A percentile compares a stretch with the other conserved stretches of the same genome.
Evolutionary conservation across 192 early-diverging fungal species (phyloP).

Genomic region (Dimargaris verticillata): DNA sequence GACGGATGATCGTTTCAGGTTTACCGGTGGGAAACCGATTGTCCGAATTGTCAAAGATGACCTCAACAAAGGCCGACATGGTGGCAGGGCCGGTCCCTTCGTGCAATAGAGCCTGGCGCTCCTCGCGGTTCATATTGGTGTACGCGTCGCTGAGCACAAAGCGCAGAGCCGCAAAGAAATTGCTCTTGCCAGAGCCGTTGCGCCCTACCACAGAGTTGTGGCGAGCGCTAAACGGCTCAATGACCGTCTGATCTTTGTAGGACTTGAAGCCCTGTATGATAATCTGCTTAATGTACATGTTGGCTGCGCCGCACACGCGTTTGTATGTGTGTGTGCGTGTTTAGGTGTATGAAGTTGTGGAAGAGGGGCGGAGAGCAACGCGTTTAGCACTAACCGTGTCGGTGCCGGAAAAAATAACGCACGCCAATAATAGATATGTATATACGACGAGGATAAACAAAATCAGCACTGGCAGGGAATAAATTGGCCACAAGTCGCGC

Average conservation of each 20-base stretch:
- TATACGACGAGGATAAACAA: too few species aligned
- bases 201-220: constrained; percentile 92
- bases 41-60: constrained; percentile 94
- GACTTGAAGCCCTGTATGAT: constrained; percentile 98
- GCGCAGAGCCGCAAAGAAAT: constrained; percentile 88
- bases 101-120: constrained; percentile 83
- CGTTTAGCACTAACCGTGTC: too few species aligned
- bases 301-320: not conserved
- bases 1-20: constrained; percentile 71
- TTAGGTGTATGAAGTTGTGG: too few species aligned
- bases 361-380: too few species aligned
- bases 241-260: constrained; percentile 90
- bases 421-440: too few species aligned
- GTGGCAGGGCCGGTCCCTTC: constrained; percentile 83
- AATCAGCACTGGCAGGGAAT: too few species aligned
- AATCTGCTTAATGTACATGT: constrained; percentile 35
- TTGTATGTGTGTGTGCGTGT: too few species aligned
- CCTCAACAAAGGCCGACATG: constrained; percentile 90
- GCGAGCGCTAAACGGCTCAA: constrained; percentile 77
- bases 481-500: too few species aligned
- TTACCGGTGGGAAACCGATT: constrained; percentile 87
- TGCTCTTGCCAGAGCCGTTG: constrained; percentile 95
- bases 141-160: constrained; percentile 95
- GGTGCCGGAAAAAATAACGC: too few species aligned
- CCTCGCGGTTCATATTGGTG: constrained; percentile 78